phyloP scores from a whole-genome alignment of 129 eudicot species.

The Flaveria trinervia region DNA sequence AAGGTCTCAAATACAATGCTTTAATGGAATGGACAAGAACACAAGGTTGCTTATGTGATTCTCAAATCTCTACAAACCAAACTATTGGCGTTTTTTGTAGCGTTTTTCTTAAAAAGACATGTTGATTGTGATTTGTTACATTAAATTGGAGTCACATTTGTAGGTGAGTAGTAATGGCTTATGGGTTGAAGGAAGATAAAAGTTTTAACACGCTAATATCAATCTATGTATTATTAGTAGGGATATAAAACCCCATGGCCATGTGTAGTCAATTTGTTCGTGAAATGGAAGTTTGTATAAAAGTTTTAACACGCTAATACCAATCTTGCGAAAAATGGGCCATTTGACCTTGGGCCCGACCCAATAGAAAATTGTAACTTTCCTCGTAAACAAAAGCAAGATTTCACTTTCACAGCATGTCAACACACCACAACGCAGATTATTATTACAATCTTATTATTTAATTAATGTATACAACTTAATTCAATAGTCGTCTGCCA shows the following conservation, averaged over 20 bases:
- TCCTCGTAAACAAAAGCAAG: too few species aligned
- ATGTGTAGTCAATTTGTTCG: not conserved
- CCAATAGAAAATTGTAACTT: too few species aligned
- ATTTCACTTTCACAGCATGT: too few species aligned
- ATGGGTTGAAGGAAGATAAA: not conserved
- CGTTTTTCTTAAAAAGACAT: not conserved
- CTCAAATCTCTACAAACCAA: not conserved
- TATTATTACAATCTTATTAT: too few species aligned
- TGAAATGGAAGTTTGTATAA: too few species aligned
- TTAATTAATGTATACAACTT: too few species aligned
- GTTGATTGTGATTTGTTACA: not conserved
- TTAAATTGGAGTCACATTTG: not conserved
- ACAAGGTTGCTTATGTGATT: not conserved
- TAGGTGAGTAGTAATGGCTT: conserved; percentile 5
- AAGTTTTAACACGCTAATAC: too few species aligned
- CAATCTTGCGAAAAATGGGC: too few species aligned
- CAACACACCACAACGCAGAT: too few species aligned
- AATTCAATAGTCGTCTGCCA: too few species aligned
- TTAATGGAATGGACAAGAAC: not conserved
- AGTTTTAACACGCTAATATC: not conserved
- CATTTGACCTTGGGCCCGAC: too few species aligned
- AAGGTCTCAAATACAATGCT: too few species aligned
- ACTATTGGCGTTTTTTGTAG: not conserved
- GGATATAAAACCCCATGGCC: not conserved
- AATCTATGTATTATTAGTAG: not conserved